Evolutionary conservation across 225 moss, liverwort and hornwort species (phyloP).

Genomic region (Pseudoscleropodium purum): DNA sequence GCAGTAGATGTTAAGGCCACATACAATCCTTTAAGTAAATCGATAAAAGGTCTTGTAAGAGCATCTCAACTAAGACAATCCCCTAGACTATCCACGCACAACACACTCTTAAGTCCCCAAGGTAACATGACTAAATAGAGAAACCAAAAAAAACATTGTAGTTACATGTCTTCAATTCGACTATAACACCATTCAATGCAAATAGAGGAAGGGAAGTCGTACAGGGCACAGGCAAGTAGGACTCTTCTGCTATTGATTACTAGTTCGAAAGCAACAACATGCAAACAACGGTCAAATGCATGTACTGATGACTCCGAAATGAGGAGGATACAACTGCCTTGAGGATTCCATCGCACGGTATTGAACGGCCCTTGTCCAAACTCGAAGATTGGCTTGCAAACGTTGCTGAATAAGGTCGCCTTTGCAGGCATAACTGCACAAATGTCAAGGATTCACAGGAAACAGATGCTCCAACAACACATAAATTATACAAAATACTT

Average conservation of each 20-base stretch:
- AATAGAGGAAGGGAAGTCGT: background rate
- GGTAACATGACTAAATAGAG: background rate
- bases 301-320: background rate
- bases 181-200: background rate
- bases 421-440: slow-evolving; percentile 85
- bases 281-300: background rate
- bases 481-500: background rate
- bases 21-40: background rate
- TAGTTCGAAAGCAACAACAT: background rate
- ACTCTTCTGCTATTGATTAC: background rate
- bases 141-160: background rate
- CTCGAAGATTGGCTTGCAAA: slow-evolving; percentile 76
- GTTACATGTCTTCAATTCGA: background rate
- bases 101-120: background rate
- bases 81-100: background rate
- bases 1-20: slow-evolving; percentile 16
- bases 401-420: slow-evolving; percentile 67
- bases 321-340: slow-evolving; percentile 60
- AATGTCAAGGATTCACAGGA: slow-evolving; percentile 31
- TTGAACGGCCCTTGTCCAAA: slow-evolving; percentile 91
- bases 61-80: background rate
- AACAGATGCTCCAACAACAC: background rate
- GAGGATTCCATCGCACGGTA: slow-evolving; percentile 88
- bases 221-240: background rate
- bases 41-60: background rate